phyloP scores from a whole-genome alignment of 169 alveolate genomes.

The Plasmodium cynomolgi region DNA sequence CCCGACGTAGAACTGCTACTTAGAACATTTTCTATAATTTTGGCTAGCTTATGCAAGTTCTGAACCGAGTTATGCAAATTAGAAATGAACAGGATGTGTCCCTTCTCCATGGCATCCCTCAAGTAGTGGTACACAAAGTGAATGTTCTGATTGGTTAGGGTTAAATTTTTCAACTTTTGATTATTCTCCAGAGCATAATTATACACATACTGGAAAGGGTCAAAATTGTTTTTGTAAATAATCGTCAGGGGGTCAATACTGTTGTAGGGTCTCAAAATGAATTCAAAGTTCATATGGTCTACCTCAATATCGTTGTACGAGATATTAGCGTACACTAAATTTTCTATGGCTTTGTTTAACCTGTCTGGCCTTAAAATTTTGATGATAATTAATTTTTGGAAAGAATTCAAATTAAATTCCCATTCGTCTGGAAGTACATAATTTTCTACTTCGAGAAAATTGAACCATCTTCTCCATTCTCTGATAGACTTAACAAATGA shows the following conservation, averaged over 20 bases:
- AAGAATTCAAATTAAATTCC: conserved; percentile 74
- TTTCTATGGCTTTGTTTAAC: conserved; percentile 73
- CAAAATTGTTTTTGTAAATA: conserved; percentile 50
- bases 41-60: conserved; percentile 33
- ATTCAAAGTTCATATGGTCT: conserved; percentile 55
- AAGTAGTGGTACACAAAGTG: conserved; percentile 44
- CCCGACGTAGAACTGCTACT: not conserved
- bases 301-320: conserved; percentile 67
- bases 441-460: conserved; percentile 64
- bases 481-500: conserved; percentile 73
- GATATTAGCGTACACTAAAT: conserved; percentile 37
- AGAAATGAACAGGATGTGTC: conserved; percentile 63
- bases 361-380: conserved; percentile 74
- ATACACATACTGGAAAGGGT: conserved; percentile 68
- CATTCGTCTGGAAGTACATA: conserved; percentile 74
- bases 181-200: conserved; percentile 56
- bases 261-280: conserved; percentile 44
- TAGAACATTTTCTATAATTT: conserved; percentile 43
- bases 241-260: conserved; percentile 57
- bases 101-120: conserved; percentile 69
- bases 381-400: conserved; percentile 72
- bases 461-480: conserved; percentile 78
- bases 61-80: conserved; percentile 48
- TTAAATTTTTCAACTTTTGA: conserved; percentile 59
- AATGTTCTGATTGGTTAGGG: conserved; percentile 47